Percentiles rank a stretch among this genome's conserved stretches.
Conservation (phyloP, 768 basidiomycete genomes). For the Russula sp. region DNA sequence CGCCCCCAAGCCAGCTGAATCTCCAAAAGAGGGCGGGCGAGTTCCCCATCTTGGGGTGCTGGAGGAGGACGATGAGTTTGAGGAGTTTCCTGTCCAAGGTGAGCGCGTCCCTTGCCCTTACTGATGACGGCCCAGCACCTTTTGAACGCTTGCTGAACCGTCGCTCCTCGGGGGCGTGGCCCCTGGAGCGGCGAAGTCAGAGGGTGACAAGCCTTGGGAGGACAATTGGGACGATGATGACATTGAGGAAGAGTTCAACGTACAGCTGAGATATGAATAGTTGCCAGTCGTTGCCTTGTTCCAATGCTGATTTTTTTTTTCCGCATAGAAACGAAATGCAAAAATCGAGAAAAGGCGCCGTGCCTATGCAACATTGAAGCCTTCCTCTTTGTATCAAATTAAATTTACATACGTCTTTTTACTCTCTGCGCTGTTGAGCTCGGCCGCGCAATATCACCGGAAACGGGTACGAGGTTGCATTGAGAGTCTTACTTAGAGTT, state of each 20-base stretch:
- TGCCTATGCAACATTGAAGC: slow-evolving; percentile 25
- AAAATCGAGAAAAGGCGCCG: slow-evolving; percentile 46
- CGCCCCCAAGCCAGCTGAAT: slow-evolving; percentile 24
- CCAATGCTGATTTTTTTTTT: neutral
- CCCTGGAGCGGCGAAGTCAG: slow-evolving; percentile 69
- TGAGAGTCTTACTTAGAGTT: neutral
- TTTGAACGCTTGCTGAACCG: neutral
- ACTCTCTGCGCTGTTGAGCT: neutral
- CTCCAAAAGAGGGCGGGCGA: slow-evolving; percentile 23
- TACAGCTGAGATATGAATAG: slow-evolving; percentile 79
- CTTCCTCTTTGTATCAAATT: neutral
- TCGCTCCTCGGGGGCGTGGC: slow-evolving; percentile 66
- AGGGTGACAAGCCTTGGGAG: slow-evolving; percentile 94
- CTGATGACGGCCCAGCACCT: neutral
- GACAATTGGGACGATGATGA: slow-evolving; percentile 99
- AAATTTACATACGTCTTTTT: neutral
- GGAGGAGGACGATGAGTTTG: slow-evolving; percentile 97
- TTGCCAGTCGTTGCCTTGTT: neutral
- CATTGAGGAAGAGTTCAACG: slow-evolving; percentile 94
- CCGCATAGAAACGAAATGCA: slow-evolving; percentile 55
- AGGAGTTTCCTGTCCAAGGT: slow-evolving; percentile 88
- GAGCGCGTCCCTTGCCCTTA: neutral
- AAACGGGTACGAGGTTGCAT: neutral
- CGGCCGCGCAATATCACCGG: neutral
- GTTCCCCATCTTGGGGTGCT: slow-evolving; percentile 73